Evolutionary conservation across 257 asterid species (phyloP), one percentile per base, ranked within the genome.

Genomic region (Dorcoceras hygrometricum): DNA sequence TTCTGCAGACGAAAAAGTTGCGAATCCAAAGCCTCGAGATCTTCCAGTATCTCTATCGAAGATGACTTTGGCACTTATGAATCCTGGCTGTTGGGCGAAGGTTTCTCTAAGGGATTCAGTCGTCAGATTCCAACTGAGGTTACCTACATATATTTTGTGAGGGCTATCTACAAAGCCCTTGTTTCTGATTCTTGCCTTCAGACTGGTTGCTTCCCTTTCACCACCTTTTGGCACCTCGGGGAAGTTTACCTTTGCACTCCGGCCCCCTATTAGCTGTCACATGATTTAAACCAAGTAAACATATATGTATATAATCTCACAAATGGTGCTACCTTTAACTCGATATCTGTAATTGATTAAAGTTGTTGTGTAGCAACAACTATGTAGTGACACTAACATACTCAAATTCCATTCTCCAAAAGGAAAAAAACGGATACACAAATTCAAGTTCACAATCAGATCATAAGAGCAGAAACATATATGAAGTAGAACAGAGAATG

Each of bases 161-260:
- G 95, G 95, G 79, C 87, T 88, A 57, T 92, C 97, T 8, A 85
- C 82, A 46, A 77, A 90, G 22, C 91, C 87, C 67, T 85, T 86
- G 59, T 83, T 23, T 82, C 84, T 78, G 83, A 84, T 82, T 71
- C 84, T 75, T 57, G 82, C 77, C 86, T 80, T 85, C 63, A 87
- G 77, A 59, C 65, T 77, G 82, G 79, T 84, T 19, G 88, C 81
- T 84, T 93, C 97, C 71, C 94, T 80, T 69, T 90, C 99, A 28
- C 96, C 96, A 6, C 97, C 97, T 73, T 83, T 80, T 59, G 96
- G 97, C 69, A 93, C 99, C 83, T 90, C 99, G 0, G 99, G 95
- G 73, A 90, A 83, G 86, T 93, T 93, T 59, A 93, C 97, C 81
- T 82, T 93, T 16, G 87, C 87, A 0, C 88, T 80, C 23, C 99